A percentile compares a stretch with the other conserved stretches of the same genome.
Evolutionary conservation across 176 grass and related monocot genomes (phyloP).

Genomic region (Oryza longistaminata): DNA sequence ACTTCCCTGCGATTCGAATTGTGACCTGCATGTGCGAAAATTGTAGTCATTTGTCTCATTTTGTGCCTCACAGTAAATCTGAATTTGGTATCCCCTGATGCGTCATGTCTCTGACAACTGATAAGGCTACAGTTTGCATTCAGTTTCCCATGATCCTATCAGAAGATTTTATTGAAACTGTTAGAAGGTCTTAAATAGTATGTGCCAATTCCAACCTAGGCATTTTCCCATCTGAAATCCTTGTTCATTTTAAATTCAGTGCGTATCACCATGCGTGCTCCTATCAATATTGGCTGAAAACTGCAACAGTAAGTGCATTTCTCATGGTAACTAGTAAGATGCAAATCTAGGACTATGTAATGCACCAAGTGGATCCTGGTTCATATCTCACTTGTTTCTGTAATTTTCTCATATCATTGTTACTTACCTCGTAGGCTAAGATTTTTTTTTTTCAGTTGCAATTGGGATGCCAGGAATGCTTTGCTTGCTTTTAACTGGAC

Average conservation of each 20-base stretch:
- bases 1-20: not conserved
- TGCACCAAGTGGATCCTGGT: not conserved
- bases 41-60: not conserved
- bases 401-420: not conserved
- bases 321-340: not conserved
- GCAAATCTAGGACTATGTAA: not conserved
- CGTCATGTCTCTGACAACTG: not conserved
- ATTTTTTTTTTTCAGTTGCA: constrained; percentile 50
- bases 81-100: not conserved
- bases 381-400: not conserved
- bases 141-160: not conserved
- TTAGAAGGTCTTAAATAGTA: not conserved
- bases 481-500: constrained; percentile 67
- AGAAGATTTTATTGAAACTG: not conserved
- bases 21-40: not conserved
- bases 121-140: not conserved
- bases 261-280: not conserved
- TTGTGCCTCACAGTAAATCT: not conserved
- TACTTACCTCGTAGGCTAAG: not conserved
- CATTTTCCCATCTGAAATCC: not conserved
- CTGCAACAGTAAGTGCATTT: not conserved
- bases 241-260: not conserved
- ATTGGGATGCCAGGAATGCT: constrained; percentile 77
- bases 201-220: not conserved
- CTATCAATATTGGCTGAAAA: not conserved